phyloP scores from a whole-genome alignment of 148 eudicot species.

The Tetragonia tetragonoides region DNA sequence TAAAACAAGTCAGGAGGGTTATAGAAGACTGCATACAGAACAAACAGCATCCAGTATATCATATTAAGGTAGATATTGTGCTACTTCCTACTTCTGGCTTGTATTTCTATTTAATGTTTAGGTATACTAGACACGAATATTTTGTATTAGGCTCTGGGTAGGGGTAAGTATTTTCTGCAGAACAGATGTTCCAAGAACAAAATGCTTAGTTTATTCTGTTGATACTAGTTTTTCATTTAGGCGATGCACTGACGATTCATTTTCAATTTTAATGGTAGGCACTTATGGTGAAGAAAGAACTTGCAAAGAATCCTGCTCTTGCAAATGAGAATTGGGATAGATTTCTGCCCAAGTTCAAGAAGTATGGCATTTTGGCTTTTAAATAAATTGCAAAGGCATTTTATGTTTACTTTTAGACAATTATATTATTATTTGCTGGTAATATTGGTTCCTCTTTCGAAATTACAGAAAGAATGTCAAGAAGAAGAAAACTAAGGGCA shows the following conservation, averaged over 20 bases:
- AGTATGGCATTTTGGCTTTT: conserved; percentile 44
- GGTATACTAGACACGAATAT: not conserved
- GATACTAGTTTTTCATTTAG: not conserved
- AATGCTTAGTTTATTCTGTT: not conserved
- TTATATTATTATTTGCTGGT: not conserved
- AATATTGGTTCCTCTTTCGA: conserved; percentile 2
- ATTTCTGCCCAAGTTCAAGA: conserved; percentile 86
- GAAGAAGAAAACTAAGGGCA: conserved; percentile 83
- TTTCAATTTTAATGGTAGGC: conserved; percentile 36
- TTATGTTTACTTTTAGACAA: not conserved
- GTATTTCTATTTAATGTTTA: not conserved
- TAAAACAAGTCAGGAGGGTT: conserved; percentile 83
- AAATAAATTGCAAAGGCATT: not conserved
- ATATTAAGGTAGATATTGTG: conserved; percentile 78
- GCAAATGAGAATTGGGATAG: conserved; percentile 95
- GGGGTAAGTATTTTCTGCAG: not conserved
- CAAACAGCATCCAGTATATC: conserved; percentile 83
- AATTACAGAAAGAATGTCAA: conserved; percentile 85
- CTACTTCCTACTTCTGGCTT: conserved; percentile 21
- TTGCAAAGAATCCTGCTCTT: conserved; percentile 83
- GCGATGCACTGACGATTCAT: not conserved
- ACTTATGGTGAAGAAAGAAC: conserved; percentile 68
- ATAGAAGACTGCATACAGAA: conserved; percentile 90
- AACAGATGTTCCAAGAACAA: too few relatives aligned
- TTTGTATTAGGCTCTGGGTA: not conserved